phyloP scores from a whole-genome alignment of 2,329 filamentous ascomycete species.

The Colletotrichum orbiculare region DNA sequence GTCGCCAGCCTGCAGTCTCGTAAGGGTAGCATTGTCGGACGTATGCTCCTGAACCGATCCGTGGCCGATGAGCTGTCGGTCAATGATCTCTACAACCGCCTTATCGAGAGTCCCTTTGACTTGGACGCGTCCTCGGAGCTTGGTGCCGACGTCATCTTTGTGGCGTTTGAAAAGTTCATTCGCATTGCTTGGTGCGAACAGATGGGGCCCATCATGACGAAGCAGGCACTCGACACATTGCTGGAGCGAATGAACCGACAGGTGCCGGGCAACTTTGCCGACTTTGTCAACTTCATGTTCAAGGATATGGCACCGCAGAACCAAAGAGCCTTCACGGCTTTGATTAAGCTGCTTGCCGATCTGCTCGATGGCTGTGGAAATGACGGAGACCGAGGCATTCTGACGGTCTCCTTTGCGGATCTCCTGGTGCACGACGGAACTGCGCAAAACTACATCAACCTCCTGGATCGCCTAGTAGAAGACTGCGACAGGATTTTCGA shows the following conservation, averaged over 20 bases:
- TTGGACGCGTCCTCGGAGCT: slow-evolving; percentile 80
- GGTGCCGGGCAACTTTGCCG: slow-evolving; percentile 78
- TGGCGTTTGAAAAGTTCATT: slow-evolving; percentile 93
- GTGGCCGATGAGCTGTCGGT: slow-evolving; percentile 81
- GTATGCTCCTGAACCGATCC: slow-evolving; percentile 75
- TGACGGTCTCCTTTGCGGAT: slow-evolving; percentile 91
- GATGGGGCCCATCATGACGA: slow-evolving; percentile 85
- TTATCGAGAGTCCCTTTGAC: slow-evolving; percentile 86
- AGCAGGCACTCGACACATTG: slow-evolving; percentile 77
- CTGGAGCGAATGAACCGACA: slow-evolving; percentile 74
- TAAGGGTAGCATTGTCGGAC: slow-evolving; percentile 87
- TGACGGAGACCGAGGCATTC: slow-evolving; percentile 87
- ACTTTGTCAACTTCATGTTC: slow-evolving; percentile 74
- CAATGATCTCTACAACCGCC: slow-evolving; percentile 89
- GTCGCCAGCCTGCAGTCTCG: slow-evolving; percentile 84
- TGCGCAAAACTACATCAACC: slow-evolving; percentile 85
- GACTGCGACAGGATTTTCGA: slow-evolving; percentile 92
- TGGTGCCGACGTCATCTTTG: slow-evolving; percentile 85
- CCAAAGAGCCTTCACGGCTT: slow-evolving; percentile 80
- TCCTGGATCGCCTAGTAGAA: slow-evolving; percentile 88
- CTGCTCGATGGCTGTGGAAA: slow-evolving; percentile 90
- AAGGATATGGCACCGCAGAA: slow-evolving; percentile 76
- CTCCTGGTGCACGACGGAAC: slow-evolving; percentile 82
- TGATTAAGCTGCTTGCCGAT: slow-evolving; percentile 88
- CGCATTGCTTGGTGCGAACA: slow-evolving; percentile 88